Percentiles rank a stretch among this genome's conserved stretches.
Conservation (phyloP, 306 rosid species). For the Casuarina equisetifolia region DNA sequence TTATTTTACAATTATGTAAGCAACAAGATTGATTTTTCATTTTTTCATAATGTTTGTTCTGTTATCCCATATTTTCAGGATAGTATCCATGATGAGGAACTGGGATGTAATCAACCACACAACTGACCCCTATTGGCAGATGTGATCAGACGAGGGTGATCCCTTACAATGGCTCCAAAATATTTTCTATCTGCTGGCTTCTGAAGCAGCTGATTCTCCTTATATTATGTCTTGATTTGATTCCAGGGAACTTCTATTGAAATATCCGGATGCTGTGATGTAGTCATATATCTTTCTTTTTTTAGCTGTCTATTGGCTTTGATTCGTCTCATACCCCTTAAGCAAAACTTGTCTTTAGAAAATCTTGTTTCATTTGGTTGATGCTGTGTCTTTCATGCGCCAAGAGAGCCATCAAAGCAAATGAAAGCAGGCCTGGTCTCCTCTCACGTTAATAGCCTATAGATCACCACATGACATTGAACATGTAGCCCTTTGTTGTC, state of each 20-base stretch:
- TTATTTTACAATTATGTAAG: too few species aligned
- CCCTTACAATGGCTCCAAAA: background rate
- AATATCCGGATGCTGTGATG: background rate
- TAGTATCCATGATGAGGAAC: background rate
- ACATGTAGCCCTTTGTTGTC: background rate
- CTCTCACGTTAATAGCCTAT: background rate
- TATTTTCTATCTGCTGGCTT: background rate
- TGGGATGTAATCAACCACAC: background rate
- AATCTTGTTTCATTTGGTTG: background rate
- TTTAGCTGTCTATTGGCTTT: background rate
- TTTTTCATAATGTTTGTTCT: background rate
- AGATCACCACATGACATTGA: background rate
- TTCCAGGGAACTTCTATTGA: background rate
- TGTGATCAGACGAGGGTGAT: background rate
- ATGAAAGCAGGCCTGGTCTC: background rate
- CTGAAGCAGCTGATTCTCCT: background rate
- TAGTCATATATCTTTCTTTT: background rate
- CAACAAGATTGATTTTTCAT: too few species aligned
- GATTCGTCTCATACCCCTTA: background rate
- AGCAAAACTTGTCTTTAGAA: background rate
- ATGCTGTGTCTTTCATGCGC: background rate
- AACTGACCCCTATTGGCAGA: background rate
- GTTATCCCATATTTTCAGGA: background rate
- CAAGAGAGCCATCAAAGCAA: background rate
- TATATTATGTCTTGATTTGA: background rate